Evolutionary conservation across 805 yeast genomes (phyloP), one percentile per base, ranked within the genome.

Genomic region (Kazachstania taianensis): DNA sequence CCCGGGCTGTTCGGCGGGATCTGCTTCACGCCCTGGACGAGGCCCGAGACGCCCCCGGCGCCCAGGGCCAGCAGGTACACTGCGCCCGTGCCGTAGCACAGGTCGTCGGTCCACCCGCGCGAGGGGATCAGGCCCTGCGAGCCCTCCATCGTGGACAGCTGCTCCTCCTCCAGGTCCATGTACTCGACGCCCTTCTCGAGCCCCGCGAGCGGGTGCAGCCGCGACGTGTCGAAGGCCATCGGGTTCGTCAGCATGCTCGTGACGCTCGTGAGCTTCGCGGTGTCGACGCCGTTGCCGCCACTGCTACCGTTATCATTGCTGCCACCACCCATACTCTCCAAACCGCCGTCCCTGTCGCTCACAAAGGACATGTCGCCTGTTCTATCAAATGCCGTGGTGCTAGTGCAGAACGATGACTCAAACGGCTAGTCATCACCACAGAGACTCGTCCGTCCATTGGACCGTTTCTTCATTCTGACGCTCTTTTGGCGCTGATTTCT

Each of bases 61-160:
- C 94, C 94, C 46, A 92, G 70, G 29, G 94, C 94, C 22, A 81
- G 49, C 47, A 92, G 69, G 57, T 92, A 92, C 35, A 86, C 85
- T 5, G 95, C 78, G 62, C 98, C 98, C 8, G 97, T 81, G 49
- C 98, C 98, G 62, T 92, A 92, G 72, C 96, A 86, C 45, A 92
- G 70, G 65, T 92, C 97, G 60, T 92, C 98, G 12, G 86, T 73
- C 94, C 96, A 92, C 49, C 94, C 94, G 65, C 96, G 78, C n/a
- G 94, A 81, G 19, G 98, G 96, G 44, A 92, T 72, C 40, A 89
- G 58, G 40, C 96, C 94, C 54, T 83, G 85, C 2, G 94, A 75
- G 27, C 95, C 96, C 52, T 85, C 94, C 50, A 83, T 61, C n/a
- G 72, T 62, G 32, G 76, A 72, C 42, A 86, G 65, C 44, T 75